These are phyloP conservation scores for Saccharomycopsis sp. DNA, from an alignment of 805 yeast species.

Conservation along the genomic window DNA sequence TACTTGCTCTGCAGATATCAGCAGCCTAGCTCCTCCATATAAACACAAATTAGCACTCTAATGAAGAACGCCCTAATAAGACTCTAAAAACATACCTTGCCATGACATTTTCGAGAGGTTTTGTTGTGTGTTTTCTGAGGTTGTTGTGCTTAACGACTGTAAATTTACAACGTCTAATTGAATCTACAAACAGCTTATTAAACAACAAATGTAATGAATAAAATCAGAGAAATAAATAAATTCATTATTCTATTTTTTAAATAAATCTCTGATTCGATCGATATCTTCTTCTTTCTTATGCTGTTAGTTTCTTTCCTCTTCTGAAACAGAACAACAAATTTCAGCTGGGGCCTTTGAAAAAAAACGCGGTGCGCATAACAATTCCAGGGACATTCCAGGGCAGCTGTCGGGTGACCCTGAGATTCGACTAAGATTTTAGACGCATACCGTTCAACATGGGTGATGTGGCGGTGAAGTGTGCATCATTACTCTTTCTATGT, in stretches of 20 bases:
- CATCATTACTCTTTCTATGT: too few species aligned
- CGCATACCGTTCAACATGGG: too few species aligned
- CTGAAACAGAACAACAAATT: not conserved
- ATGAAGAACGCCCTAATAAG: not conserved
- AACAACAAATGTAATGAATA: not conserved
- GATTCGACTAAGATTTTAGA: too few species aligned
- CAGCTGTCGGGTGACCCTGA: not conserved
- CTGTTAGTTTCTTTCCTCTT: not conserved
- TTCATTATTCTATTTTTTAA: not conserved
- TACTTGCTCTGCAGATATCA: not conserved
- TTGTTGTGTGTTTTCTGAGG: not conserved
- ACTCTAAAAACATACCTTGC: constrained; percentile 36
- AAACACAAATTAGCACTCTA: constrained; percentile 4
- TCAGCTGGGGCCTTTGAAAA: not conserved
- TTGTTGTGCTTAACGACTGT: not conserved
- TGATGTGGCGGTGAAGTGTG: too few species aligned
- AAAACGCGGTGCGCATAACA: not conserved
- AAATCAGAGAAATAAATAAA: not conserved
- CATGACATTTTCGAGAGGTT: constrained; percentile 33
- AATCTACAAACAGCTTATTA: not conserved
- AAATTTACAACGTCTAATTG: not conserved
- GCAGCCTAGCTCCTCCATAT: not conserved
- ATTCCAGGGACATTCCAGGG: not conserved
- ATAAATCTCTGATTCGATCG: not conserved
- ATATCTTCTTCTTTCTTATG: not conserved